phyloP scores from a whole-genome alignment of 345 rosid species.

The Gossypium sturtianum region DNA sequence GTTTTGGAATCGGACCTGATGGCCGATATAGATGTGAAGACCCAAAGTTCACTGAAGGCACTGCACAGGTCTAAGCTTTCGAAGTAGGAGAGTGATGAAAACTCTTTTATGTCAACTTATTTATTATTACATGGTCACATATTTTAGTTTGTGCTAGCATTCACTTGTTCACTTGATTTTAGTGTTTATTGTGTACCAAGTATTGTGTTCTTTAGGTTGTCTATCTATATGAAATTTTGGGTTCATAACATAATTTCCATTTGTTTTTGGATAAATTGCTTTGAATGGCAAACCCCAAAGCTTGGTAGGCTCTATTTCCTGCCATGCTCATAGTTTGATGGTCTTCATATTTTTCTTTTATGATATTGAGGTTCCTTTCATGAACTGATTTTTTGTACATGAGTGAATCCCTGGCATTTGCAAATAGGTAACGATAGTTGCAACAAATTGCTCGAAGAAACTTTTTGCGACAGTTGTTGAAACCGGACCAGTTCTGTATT shows the following conservation, averaged over 20 bases:
- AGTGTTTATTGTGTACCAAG: conserved; percentile 1
- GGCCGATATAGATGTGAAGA: conserved; percentile 77
- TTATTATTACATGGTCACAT: background rate
- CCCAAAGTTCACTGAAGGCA: conserved; percentile 77
- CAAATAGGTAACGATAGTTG: too few relatives aligned
- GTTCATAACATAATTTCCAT: background rate
- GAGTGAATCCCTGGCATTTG: too few relatives aligned
- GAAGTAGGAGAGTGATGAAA: background rate
- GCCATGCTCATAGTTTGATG: background rate
- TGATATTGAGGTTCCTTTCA: too few relatives aligned
- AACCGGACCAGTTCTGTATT: too few relatives aligned
- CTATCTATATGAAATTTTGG: background rate
- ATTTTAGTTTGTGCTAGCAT: conserved; percentile 4
- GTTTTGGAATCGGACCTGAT: conserved; percentile 76
- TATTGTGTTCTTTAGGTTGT: conserved; percentile 11
- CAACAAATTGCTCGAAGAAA: too few relatives aligned
- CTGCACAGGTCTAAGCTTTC: conserved; percentile 53
- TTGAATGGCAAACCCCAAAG: conserved; percentile 6
- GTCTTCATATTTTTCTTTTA: background rate
- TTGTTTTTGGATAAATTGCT: conserved; percentile 11
- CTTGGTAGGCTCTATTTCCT: conserved; percentile 5
- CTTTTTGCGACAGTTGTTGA: too few relatives aligned
- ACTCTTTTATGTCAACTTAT: background rate
- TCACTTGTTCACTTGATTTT: background rate
- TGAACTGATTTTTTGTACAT: too few relatives aligned